Conservation (phyloP, 495 filamentous ascomycete genomes). For the Penicillium cosmopolitanum region DNA sequence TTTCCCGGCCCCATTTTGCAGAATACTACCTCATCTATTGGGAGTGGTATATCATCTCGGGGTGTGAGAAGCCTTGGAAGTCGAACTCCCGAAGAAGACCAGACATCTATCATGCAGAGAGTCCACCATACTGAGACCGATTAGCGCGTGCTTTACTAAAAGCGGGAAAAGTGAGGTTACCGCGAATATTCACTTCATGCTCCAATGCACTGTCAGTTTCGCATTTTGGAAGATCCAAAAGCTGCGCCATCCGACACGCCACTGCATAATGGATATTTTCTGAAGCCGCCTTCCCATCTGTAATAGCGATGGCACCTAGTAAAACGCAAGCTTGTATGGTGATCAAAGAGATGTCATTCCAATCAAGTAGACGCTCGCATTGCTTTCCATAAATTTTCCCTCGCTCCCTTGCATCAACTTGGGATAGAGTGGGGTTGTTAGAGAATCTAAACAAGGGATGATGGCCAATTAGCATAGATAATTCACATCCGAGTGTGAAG, state of each 20-base stretch:
- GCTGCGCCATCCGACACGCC: slow-evolving; percentile 28
- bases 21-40: slow-evolving; percentile 35
- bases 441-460: slow-evolving; percentile 29
- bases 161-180: slow-evolving; percentile 17
- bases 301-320: slow-evolving; percentile 34
- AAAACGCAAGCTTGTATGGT: slow-evolving; percentile 43
- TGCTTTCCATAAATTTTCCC: slow-evolving; percentile 25
- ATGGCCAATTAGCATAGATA: not conserved
- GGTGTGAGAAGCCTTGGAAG: slow-evolving; percentile 35
- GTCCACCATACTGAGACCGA: slow-evolving; percentile 41
- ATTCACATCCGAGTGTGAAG: not conserved
- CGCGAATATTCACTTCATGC: slow-evolving; percentile 29
- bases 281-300: slow-evolving; percentile 21
- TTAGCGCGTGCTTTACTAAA: not conserved
- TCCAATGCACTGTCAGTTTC: slow-evolving; percentile 13
- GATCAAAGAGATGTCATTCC: slow-evolving; percentile 36
- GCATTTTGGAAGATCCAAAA: slow-evolving; percentile 26
- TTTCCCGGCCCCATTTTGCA: slow-evolving; percentile 10
- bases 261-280: slow-evolving; percentile 26
- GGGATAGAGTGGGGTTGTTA: slow-evolving; percentile 21
- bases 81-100: slow-evolving; percentile 40
- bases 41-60: slow-evolving; percentile 26
- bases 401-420: slow-evolving; percentile 29
- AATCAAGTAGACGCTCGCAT: slow-evolving; percentile 28
- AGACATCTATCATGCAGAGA: slow-evolving; percentile 48